A percentile compares a stretch with the other conserved stretches of the same genome.
These are phyloP conservation scores for Aureobasidium zeae DNA, from an alignment of 2,329 filamentous ascomycete species.

Conservation along the genomic window DNA sequence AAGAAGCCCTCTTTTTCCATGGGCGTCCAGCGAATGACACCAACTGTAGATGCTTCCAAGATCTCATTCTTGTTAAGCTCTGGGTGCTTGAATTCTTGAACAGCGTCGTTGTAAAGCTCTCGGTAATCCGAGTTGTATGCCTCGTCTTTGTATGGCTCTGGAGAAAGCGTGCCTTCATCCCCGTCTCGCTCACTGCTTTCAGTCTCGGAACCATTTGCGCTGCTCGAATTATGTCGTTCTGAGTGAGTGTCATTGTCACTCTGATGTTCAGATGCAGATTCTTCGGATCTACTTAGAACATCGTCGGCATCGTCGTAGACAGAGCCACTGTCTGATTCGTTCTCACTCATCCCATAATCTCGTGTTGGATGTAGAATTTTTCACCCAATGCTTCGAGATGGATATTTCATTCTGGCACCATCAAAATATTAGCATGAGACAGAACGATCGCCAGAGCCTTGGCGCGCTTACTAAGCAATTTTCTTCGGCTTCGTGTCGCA, in stretches of 20 bases:
- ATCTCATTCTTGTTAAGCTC: not conserved
- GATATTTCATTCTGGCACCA: not conserved
- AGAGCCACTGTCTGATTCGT: constrained; percentile 6
- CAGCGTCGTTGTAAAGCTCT: constrained; percentile 47
- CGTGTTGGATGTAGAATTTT: not conserved
- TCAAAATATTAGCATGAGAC: constrained; percentile 8
- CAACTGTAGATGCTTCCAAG: constrained; percentile 50
- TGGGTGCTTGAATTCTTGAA: constrained; percentile 36
- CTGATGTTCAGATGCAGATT: constrained; percentile 8
- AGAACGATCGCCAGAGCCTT: constrained; percentile 1
- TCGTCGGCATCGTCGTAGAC: not conserved
- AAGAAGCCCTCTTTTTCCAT: constrained; percentile 66
- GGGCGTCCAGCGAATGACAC: constrained; percentile 59
- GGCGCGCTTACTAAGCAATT: not conserved
- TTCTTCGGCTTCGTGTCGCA: no score
- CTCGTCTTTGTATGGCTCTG: no score
- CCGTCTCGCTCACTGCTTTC: no score
- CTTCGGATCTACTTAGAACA: not conserved
- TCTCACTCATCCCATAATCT: constrained; percentile 14
- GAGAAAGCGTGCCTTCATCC: no score
- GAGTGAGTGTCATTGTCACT: not conserved
- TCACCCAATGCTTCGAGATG: not conserved
- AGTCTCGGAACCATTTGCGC: no score
- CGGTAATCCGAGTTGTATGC: constrained; percentile 32
- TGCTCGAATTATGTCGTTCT: no score